Base-by-base conservation (phyloP, 2,329 filamentous ascomycete species). In the Cladophialophora psammophila region DNA sequence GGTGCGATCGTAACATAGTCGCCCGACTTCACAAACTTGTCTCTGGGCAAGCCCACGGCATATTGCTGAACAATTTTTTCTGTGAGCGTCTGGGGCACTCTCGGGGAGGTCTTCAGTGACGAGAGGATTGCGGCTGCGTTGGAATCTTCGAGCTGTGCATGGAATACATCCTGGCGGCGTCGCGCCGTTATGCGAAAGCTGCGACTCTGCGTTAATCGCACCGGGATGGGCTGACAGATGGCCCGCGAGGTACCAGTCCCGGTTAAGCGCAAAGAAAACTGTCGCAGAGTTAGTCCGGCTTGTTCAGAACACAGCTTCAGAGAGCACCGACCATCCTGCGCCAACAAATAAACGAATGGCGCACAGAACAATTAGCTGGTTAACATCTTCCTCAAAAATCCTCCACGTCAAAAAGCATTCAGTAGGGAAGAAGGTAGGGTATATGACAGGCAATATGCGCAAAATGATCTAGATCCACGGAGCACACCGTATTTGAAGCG, bases 61-160 rank as follows among this genome's bases (percentile, higher is more conserved):
- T 96, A 90, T 15, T 85, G 81, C 78, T 97, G 94, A 0, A 97
- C 90, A 66, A 97, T 97, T 83, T 97, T 97, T 78, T 97, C 94
- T 2, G 92, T 95, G 60, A 97, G 80, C 2, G 92, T 97, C 79
- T 97, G 93, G 0, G 91, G 86, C 1, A 80, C 78, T 18, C 74
- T 73, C 2, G 71, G 60, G 78, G 82, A 74, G 8, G 87, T 86
- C 78, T 92, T 91, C 75, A 90, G 86, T 38, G 92, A 89, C 48
- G 90, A 88, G 71, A 96, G 88, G 69, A 97, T 86, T 67, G 93
- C 89, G 73, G 91, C 87, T 15, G 93, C 81, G 4, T 80, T 74
- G 2, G 85, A 78, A 69, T 85, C 85, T 66, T 90, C 85, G 64
- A 87, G 82, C 76, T 91, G 86, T 1, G 88, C 85, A 65, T 87